Evolutionary conservation across 2,329 filamentous ascomycete genomes (phyloP), one percentile per base, ranked within the genome.

Genomic region (Colletotrichum noveboracense): DNA sequence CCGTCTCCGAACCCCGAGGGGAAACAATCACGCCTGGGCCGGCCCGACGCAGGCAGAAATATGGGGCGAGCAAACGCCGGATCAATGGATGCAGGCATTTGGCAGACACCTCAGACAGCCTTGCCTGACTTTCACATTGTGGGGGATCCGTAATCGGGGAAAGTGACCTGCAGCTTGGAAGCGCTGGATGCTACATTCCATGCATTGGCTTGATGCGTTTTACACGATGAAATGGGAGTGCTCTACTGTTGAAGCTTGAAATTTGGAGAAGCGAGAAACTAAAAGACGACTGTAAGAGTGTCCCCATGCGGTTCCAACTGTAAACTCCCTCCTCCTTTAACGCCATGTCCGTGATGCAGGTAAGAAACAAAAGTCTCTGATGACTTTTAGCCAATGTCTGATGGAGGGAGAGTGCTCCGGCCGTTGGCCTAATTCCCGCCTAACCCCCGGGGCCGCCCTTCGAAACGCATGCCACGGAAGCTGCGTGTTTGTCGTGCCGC

Each of bases 1-100:
- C 61, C 64, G 74, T 61, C 58, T 34, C 74, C 74, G 65, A 68
- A 75, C 26, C 56, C 73, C 73, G 73, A 75, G 64, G 64, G 64
- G 69, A 62, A 43, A 52, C n/a, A 24, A 52, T 52, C 43, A 24
- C 43, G n/a, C 61, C 58, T 55, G 64, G 32, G 28, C 30, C 64
- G 64, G 70, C 43, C 70, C 64, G 34, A 70, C 34, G 38, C 62
- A 76, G 30, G 24, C 16, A 16, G 32, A 74, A 76, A 69, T 38
- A 9, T 73, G 58, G 74, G 34, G 74, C 32, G 7, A 6, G 8
- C 12, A 55, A 12, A 60, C 10, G 21, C 73, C 73, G 64, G 70
- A 56, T 55, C 26, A 69, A 73, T n/a, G 73, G 43, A 73, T 64
- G 30, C 36, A 52, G 10, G 43, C 43, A 52, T 52, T 43, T 43